phyloP scores from a whole-genome alignment of 495 filamentous ascomycete genomes.

The Rhizodiscina lignyota region DNA sequence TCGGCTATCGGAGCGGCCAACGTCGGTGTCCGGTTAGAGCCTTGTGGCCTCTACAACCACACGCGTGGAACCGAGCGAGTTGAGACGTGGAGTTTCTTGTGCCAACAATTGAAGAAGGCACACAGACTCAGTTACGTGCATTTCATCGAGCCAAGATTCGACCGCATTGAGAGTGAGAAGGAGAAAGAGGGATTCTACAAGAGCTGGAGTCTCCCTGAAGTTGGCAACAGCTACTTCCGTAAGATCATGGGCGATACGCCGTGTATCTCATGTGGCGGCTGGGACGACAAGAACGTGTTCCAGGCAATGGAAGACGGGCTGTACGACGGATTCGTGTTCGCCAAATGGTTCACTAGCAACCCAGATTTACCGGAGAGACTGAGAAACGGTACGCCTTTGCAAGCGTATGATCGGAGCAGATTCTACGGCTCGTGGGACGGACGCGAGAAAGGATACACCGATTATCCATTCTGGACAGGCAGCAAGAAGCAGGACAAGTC shows the following conservation, averaged over 20 bases:
- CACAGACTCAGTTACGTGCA: constrained; percentile 26
- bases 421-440: constrained; percentile 10
- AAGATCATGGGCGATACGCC: constrained; percentile 30
- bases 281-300: constrained; percentile 30
- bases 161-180: constrained; percentile 28
- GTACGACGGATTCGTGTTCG: constrained; percentile 20
- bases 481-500: too few species aligned
- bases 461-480: constrained; percentile 5
- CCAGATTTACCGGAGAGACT: constrained; percentile 7
- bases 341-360: constrained; percentile 10
- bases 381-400: constrained; percentile 3
- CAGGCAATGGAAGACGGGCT: constrained; percentile 25
- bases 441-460: constrained; percentile 6
- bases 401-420: constrained; percentile 5
- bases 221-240: constrained; percentile 24
- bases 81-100: constrained; percentile 33
- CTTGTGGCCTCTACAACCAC: constrained; percentile 32
- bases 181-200: constrained; percentile 28
- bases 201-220: constrained; percentile 26
- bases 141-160: constrained; percentile 36
- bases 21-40: constrained; percentile 6
- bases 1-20: constrained; percentile 6
- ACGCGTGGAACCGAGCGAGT: constrained; percentile 25
- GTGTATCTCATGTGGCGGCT: constrained; percentile 31
- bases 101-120: constrained; percentile 24